Base-by-base conservation (phyloP, 2,329 filamentous ascomycete species). In the Penicillium brevicompactum region DNA sequence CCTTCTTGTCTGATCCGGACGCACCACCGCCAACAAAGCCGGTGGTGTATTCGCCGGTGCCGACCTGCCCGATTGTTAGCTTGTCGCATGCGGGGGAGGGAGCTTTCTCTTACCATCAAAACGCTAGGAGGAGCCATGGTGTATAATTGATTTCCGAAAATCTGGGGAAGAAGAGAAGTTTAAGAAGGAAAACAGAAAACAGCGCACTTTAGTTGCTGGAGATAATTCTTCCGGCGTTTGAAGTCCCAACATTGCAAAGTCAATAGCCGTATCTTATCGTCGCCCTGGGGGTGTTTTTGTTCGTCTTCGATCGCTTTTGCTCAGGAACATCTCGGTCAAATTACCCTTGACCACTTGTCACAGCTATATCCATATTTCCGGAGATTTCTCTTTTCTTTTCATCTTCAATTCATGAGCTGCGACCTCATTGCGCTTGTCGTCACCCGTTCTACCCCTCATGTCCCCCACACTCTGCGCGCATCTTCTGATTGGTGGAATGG, bases 11-110 rank as follows among this genome's bases (percentile, higher is more conserved):
- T 47, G 91, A 96, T 10, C 84, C 87, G 4, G 91, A 96, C 49
- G 87, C 88, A 56, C 88, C 89, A 57, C 87, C 87, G 55, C 90
- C 91, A 54, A 96, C 92, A 66, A 94, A 97, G 55, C 92, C 92
- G 42, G 93, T 97, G 67, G 93, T 97, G 82, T 97, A 97, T 82
- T 97, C 92, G 69, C 92, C 93, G 10, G 92, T 96, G 62, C 92
- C 92, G 56, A 96, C 85, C 89, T 87, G 57, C 14, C 16, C 22
- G 27, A 48, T 11, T 14, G 38, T 62, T 37, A 60, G 51, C 41
- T 57, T 13, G 41, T 48, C 37, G 40, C 22, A 46, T 48, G 21
- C 10, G 37, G 31, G 46, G 30, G 46, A 34, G 34, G 41, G 9
- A 11, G 32, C 32, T 48, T 49, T 61, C 50, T 68, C 78, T 70